A percentile compares a stretch with the other conserved stretches of the same genome.
Evolutionary conservation across 164 flowering plant genomes (phyloP).

Genomic region (Saururus chinensis): DNA sequence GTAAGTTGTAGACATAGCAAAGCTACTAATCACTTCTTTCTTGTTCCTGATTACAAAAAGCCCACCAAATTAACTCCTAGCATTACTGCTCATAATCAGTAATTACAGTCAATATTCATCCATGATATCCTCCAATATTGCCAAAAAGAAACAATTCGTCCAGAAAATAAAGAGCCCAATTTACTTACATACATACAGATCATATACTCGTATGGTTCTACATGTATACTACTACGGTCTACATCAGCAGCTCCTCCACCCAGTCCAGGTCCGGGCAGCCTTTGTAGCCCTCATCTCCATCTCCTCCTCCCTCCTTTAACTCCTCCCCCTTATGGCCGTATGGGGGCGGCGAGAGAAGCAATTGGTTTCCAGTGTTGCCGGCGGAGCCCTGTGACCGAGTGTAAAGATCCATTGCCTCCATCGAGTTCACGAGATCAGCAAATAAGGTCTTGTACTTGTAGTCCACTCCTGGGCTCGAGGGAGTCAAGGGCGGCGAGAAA

Average conservation of each 20-base stretch:
- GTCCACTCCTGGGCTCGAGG: not conserved
- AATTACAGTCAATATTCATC: too few species aligned
- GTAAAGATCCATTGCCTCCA: slow-evolving; percentile 3
- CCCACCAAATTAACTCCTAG: too few species aligned
- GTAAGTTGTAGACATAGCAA: too few species aligned
- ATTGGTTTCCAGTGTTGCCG: not conserved
- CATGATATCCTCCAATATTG: too few species aligned
- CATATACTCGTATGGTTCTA: too few species aligned
- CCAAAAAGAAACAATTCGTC: too few species aligned
- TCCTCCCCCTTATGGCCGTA: not conserved
- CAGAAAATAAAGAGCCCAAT: too few species aligned
- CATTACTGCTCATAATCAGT: too few species aligned
- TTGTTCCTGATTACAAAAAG: too few species aligned
- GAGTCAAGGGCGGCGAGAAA: slow-evolving; percentile 7
- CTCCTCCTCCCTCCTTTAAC: not conserved
- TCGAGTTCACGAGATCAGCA: not conserved
- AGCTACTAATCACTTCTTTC: too few species aligned
- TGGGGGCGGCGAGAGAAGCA: not conserved
- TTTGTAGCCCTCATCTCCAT: not conserved
- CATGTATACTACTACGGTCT: not conserved
- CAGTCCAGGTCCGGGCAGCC: slow-evolving; percentile 10
- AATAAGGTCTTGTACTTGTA: not conserved
- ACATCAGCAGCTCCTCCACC: slow-evolving; percentile 13
- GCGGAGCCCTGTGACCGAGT: not conserved
- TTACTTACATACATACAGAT: too few species aligned